Base-by-base conservation (phyloP, 306 rosid genomes). In the Gillenia trifoliata region DNA sequence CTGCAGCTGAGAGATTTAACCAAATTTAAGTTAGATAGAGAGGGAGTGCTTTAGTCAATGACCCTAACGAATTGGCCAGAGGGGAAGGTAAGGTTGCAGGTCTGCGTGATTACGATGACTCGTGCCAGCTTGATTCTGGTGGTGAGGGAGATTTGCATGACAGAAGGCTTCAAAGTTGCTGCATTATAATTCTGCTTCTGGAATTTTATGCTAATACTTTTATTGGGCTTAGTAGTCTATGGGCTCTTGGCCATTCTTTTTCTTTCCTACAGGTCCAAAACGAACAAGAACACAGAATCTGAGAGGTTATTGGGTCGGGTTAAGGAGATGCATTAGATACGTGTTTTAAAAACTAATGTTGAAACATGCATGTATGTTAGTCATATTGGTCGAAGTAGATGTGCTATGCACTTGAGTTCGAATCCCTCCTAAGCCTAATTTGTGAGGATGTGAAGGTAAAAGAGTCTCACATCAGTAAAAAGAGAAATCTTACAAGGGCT, bases 41-140 rank as follows among this genome's bases (percentile, higher is more conserved):
- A 33, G 41, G 0, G 40, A 29, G 25, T 6, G 43, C 52, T 15
- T 15, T 45, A 5, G 6, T 15, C 20, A 1, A 4, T 0, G 45
- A 29, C 22, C 38, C 38, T 57, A 13, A 1, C 36, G 23, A 71
- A 54, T 17, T 56, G 26, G 36, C 31, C 49, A 0, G 49, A 13
- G n/a, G 64, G 64, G 66, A n/a, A 52, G 67, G 72, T 28, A 8
- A 23, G 66, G 31, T 6, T 10, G 23, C 72, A 54, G 56, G 25
- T 16, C 13, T 62, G 79, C 77, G 20, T 64, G 82, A 73, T 63
- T 22, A 54, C 45, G 52, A 56, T 55, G 62, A 43, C 28, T 19
- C 56, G 73, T 38, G 82, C 43, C n/a, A 45, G 61, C 49, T 15
- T 60, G 56, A 71, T 78, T 82, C 75, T 78, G 80, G 80, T 82